A percentile compares a stretch with the other conserved stretches of the same genome.
Evolutionary conservation across 371 early-diverging fungal species (phyloP).

Genomic region (Mucor circinelloides): DNA sequence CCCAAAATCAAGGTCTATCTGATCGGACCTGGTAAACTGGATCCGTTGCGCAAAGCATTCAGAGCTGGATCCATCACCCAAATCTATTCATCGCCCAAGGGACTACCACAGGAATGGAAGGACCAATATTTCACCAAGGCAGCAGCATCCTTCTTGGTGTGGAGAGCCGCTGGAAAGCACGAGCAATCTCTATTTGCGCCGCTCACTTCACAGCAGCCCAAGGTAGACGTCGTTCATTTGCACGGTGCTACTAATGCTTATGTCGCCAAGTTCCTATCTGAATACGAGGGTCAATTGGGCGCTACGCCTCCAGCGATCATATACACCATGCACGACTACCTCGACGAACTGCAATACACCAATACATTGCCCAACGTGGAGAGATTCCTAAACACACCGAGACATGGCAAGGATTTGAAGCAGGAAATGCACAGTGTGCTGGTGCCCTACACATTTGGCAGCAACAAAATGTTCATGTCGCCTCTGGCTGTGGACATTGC

Average conservation of each 20-base stretch:
- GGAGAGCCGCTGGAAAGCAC: constrained; percentile 47
- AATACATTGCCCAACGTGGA: constrained; percentile 53
- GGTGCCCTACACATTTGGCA: constrained; percentile 48
- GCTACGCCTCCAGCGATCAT: constrained; percentile 56
- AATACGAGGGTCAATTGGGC: constrained; percentile 36
- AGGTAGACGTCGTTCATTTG: constrained; percentile 62
- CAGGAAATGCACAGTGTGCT: constrained; percentile 4
- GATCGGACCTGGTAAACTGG: constrained; percentile 54
- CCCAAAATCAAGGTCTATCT: constrained; percentile 49
- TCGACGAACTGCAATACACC: constrained; percentile 63
- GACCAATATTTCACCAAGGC: constrained; percentile 69
- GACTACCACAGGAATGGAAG: constrained; percentile 66
- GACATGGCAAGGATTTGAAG: neutral
- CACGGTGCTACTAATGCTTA: constrained; percentile 71
- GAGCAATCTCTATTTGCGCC: constrained; percentile 63
- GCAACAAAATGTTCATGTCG: constrained; percentile 55
- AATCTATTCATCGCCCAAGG: constrained; percentile 54
- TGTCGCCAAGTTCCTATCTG: constrained; percentile 41
- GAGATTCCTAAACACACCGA: constrained; percentile 47
- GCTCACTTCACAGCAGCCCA: constrained; percentile 13
- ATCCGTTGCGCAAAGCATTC: constrained; percentile 58
- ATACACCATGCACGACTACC: constrained; percentile 69
- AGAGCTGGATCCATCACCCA: constrained; percentile 38
- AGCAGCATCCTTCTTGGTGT: constrained; percentile 54
- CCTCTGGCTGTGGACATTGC: constrained; percentile 63